phyloP scores from a whole-genome alignment of 2,329 filamentous ascomycete genomes.

The Huntiella decipiens region DNA sequence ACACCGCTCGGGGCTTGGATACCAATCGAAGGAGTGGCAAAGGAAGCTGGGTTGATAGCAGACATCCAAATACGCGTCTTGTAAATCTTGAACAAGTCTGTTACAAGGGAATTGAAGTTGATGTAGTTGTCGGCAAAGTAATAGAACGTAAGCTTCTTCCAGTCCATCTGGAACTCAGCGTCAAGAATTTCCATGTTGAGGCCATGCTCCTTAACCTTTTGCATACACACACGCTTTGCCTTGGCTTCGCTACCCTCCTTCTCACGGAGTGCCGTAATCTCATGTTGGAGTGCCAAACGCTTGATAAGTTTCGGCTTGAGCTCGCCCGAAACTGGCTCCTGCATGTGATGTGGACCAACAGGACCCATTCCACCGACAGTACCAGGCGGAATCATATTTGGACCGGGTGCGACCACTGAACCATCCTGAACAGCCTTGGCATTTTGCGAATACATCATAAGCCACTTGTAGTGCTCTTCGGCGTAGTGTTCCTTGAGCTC shows the following conservation, averaged over 20 bases:
- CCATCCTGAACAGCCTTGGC: slow-evolving; percentile 44
- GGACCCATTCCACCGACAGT: slow-evolving; percentile 64
- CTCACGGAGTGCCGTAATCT: slow-evolving; percentile 72
- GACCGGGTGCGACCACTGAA: slow-evolving; percentile 24
- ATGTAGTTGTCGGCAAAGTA: slow-evolving; percentile 97
- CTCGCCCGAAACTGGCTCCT: slow-evolving; percentile 52
- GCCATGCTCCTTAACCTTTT: slow-evolving; percentile 86
- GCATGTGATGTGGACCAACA: slow-evolving; percentile 51
- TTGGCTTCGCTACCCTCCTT: slow-evolving; percentile 97
- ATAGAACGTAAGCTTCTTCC: slow-evolving; percentile 97
- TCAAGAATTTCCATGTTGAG: slow-evolving; percentile 98
- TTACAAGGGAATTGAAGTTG: slow-evolving; percentile 96
- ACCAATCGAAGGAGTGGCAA: slow-evolving; percentile 59
- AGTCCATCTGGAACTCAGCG: slow-evolving; percentile 98
- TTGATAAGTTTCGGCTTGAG: slow-evolving; percentile 95
- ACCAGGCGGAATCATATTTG: slow-evolving; percentile 19
- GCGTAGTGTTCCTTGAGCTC: slow-evolving; percentile 79
- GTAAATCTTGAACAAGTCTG: slow-evolving; percentile 96
- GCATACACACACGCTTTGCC: slow-evolving; percentile 88
- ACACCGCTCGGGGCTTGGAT: slow-evolving; percentile 50
- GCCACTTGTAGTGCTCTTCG: slow-evolving; percentile 92
- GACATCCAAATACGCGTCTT: slow-evolving; percentile 99
- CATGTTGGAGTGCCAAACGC: slow-evolving; percentile 75
- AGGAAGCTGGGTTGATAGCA: slow-evolving; percentile 92
- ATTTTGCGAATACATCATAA: slow-evolving; percentile 94